phyloP scores from a whole-genome alignment of 352 stramenopile species.

The Globisporangium parvum region DNA sequence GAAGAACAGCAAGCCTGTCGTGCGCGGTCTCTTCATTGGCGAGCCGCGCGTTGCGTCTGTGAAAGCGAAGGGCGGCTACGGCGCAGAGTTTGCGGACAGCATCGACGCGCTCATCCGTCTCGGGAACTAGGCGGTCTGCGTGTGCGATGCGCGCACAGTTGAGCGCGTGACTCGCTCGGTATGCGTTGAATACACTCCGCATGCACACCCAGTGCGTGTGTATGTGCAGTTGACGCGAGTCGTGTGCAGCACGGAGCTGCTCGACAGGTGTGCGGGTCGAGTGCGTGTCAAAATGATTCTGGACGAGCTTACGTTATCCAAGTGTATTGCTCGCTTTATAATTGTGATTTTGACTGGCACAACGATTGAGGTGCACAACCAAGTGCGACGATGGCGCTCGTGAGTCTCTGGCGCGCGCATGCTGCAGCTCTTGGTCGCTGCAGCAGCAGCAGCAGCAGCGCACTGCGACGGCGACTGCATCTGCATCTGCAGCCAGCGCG shows the following conservation, averaged over 20 bases:
- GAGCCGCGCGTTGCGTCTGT: constrained; percentile 67
- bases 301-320: too few relatives aligned
- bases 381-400: not conserved
- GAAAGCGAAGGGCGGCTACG: constrained; percentile 66
- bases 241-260: too few relatives aligned
- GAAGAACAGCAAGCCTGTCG: constrained; percentile 69
- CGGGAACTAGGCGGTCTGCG: constrained; percentile 28
- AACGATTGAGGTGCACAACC: not conserved
- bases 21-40: constrained; percentile 76
- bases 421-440: not conserved
- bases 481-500: not conserved
- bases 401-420: not conserved
- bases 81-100: constrained; percentile 53
- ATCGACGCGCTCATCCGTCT: constrained; percentile 58
- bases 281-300: too few relatives aligned
- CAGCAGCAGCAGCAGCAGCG: not conserved
- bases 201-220: too few relatives aligned
- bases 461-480: too few relatives aligned
- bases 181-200: too few relatives aligned
- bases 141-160: not conserved
- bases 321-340: too few relatives aligned
- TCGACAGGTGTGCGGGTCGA: too few relatives aligned
- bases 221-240: too few relatives aligned
- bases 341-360: not conserved
- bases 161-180: not conserved